Base-by-base conservation (phyloP, 164 flowering plant species). In the Dillenia suffruticosa region DNA sequence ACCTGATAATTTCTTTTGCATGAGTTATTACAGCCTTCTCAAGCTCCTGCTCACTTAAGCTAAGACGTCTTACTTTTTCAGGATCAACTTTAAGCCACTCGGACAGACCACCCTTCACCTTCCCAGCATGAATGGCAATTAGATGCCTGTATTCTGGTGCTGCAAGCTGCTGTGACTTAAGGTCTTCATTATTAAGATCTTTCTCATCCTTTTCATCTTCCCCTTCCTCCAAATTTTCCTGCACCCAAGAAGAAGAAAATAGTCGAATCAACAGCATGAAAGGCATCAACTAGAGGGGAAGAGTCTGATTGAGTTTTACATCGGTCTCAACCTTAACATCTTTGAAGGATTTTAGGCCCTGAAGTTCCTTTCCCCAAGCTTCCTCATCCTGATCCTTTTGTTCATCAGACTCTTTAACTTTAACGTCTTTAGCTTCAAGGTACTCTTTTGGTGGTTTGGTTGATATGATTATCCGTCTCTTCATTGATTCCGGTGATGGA, bases 371-470 rank as follows among this genome's bases (percentile, higher is more conserved):
- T 8, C 89, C 89, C 82, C 81, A 81, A 15, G 78, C 80, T 72
- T 76, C 83, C 62, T 76, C 81, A 22, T 71, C 83, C 59, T 77
- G 81, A 10, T 59, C 73, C 54, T 57, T 74, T 61, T 67, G 73
- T 43, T 72, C n/a, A 44, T 46, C 81, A 58, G 12, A 46, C 46
- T 63, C 80, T 54, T 54, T 72, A 12, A 68, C 77, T 60, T 72
- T 76, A 26, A 12, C 50, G 10, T 78, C 79, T 69, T 84, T 86
- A 59, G 77, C 72, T 63, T 82, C 62, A 53, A 84, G 83, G 66
- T 86, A 84, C 59, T 84, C 89, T 66, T 87, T 85, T 22, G 90
- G 93, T 56, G 93, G 93, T 71, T 85, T 87, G 9, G 93, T 87
- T 32, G 93, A 87, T 67, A 87, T 77, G 32, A 87, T 81, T 59